Evolutionary conservation across 2,329 filamentous ascomycete species (phyloP).

Genomic region (Stachybotrys chlorohalonatus): DNA sequence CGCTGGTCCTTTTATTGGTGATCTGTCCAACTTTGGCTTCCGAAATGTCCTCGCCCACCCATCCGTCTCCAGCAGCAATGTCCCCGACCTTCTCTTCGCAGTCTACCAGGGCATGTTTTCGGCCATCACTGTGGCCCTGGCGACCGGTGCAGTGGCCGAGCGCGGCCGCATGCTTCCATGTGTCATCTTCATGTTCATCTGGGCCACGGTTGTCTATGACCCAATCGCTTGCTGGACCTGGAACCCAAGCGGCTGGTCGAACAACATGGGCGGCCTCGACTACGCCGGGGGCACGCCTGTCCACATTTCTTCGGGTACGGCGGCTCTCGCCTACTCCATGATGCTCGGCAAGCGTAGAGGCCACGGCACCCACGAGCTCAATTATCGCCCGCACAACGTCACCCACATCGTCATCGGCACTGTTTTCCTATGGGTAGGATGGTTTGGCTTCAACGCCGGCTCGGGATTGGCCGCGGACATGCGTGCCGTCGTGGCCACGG

Average conservation of each 20-base stretch:
- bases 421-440: slow-evolving; percentile 90
- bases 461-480: slow-evolving; percentile 74
- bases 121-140: slow-evolving; percentile 75
- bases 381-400: slow-evolving; percentile 88
- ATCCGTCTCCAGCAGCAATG: slow-evolving; percentile 61
- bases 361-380: slow-evolving; percentile 79
- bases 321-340: slow-evolving; percentile 82
- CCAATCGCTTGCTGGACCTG: slow-evolving; percentile 94
- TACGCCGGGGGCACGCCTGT: slow-evolving; percentile 88
- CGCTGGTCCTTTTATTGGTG: slow-evolving; percentile 66
- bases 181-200: slow-evolving; percentile 88
- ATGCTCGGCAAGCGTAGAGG: slow-evolving; percentile 82
- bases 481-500: slow-evolving; percentile 75
- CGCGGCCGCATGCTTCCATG: slow-evolving; percentile 81
- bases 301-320: slow-evolving; percentile 75
- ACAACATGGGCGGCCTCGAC: slow-evolving; percentile 70
- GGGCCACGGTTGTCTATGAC: slow-evolving; percentile 85
- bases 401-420: slow-evolving; percentile 88
- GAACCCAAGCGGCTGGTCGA: slow-evolving; percentile 77
- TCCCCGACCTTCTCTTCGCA: slow-evolving; percentile 79
- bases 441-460: slow-evolving; percentile 92
- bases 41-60: slow-evolving; percentile 65
- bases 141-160: slow-evolving; percentile 77
- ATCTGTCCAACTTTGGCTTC: slow-evolving; percentile 73
- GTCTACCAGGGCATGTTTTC: slow-evolving; percentile 88